Percentiles rank a stretch among this genome's conserved stretches.
These are phyloP conservation scores for Penicillium alfredii DNA, from an alignment of 495 filamentous ascomycete species.

Conservation along the genomic window DNA sequence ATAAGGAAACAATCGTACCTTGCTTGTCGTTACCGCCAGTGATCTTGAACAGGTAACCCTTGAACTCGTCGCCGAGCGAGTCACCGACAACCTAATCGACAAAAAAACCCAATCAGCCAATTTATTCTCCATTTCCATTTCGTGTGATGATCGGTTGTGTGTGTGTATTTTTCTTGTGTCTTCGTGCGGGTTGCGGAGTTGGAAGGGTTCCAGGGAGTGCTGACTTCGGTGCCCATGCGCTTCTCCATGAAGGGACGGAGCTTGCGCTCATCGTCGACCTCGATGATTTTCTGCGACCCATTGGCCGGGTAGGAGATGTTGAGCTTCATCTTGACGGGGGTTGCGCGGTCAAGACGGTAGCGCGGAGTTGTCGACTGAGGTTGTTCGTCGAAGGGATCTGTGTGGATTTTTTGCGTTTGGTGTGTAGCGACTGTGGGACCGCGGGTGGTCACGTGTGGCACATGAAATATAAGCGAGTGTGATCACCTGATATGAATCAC, in stretches of 20 bases:
- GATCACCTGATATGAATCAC: too few species aligned
- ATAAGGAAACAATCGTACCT: constrained; percentile 38
- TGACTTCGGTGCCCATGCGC: constrained; percentile 96
- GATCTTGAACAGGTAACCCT: constrained; percentile 86
- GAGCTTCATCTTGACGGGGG: constrained; percentile 71
- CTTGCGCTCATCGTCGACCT: constrained; percentile 96
- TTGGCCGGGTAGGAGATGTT: constrained; percentile 98
- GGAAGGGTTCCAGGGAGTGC: constrained; percentile 27
- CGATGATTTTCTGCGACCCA: constrained; percentile 97
- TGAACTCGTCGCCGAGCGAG: constrained; percentile 95
- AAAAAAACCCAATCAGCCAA: constrained; percentile 36
- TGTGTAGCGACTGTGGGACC: constrained; percentile 30
- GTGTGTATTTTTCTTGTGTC: constrained; percentile 5
- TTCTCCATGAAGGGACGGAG: constrained; percentile 81
- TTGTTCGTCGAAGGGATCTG: constrained; percentile 33
- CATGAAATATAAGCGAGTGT: too few species aligned
- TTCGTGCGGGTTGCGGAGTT: constrained; percentile 5
- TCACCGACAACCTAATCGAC: constrained; percentile 59
- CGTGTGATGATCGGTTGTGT: constrained; percentile 8
- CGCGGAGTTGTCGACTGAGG: constrained; percentile 44
- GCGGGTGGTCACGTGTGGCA: too few species aligned
- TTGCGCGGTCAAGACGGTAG: constrained; percentile 50
- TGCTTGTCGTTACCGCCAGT: constrained; percentile 99
- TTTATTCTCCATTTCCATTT: constrained; percentile 18
- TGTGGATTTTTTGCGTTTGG: constrained; percentile 30